These are phyloP conservation scores for Phytophthora sojae DNA, from an alignment of 352 stramenopile genomes.

Conservation along the genomic window DNA sequence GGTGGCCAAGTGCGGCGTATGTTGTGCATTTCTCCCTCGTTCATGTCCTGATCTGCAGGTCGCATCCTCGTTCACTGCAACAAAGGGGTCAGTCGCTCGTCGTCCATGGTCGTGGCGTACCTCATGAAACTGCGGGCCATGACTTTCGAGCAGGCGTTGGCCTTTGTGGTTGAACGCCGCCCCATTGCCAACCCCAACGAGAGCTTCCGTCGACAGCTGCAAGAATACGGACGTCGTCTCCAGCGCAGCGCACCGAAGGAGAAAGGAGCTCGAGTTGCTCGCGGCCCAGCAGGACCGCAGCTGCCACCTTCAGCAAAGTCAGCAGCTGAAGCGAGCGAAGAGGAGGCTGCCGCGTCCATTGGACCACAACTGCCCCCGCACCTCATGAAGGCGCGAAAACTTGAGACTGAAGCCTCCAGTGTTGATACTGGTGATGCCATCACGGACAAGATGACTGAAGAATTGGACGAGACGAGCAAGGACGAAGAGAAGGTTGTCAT, in stretches of 20 bases:
- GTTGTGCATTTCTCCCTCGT: constrained; percentile 21
- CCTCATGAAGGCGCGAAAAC: constrained; percentile 22
- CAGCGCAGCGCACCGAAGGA: constrained; percentile 33
- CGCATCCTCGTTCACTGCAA: constrained; percentile 93
- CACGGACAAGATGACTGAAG: not conserved
- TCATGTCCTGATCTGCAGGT: constrained; percentile 41
- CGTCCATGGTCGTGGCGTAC: constrained; percentile 91
- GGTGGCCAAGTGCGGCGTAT: constrained; percentile 42
- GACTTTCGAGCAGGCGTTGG: constrained; percentile 71
- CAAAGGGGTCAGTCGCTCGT: constrained; percentile 91
- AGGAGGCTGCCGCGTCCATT: constrained; percentile 41
- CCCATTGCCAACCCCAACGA: constrained; percentile 79
- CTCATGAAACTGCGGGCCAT: constrained; percentile 88
- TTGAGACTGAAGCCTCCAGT: not conserved
- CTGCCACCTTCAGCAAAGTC: constrained; percentile 14
- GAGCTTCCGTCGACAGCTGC: constrained; percentile 71
- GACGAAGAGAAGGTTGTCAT: constrained; percentile 22
- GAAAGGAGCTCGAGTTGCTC: constrained; percentile 36
- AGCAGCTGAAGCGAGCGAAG: constrained; percentile 1
- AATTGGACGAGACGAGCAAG: not conserved
- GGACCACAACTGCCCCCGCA: constrained; percentile 69
- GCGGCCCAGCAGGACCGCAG: constrained; percentile 36
- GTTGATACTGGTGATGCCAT: not conserved
- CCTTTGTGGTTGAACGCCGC: constrained; percentile 60
- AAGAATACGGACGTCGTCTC: constrained; percentile 60